A percentile compares a stretch with the other conserved stretches of the same genome.
Conservation (phyloP, 1,284 basidiomycete species). For the Ceratorhiza oryzae-sativae region DNA sequence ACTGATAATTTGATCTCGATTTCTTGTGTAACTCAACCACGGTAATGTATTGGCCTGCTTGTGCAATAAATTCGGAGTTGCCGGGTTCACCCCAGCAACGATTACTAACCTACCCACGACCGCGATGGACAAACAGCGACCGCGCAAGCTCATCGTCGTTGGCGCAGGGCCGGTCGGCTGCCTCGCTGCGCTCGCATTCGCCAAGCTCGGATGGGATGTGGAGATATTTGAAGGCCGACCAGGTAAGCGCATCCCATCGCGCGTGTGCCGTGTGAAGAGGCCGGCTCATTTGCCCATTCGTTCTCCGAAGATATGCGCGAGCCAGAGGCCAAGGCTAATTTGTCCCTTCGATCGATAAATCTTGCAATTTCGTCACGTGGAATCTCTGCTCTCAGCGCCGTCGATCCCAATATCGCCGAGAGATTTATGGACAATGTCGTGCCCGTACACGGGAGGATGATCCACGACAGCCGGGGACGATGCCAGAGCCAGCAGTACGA, state of each 20-base stretch:
- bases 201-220: constrained; percentile 88
- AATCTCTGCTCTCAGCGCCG: constrained; percentile 81
- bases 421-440: constrained; percentile 82
- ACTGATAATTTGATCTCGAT: not conserved
- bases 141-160: constrained; percentile 55
- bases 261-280: constrained; percentile 4
- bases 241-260: constrained; percentile 61
- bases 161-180: constrained; percentile 97
- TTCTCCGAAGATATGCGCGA: constrained; percentile 69
- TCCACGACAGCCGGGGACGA: constrained; percentile 78
- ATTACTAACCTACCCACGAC: constrained; percentile 24
- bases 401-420: constrained; percentile 77
- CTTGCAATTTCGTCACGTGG: constrained; percentile 94
- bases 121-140: constrained; percentile 15
- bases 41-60: not conserved
- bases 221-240: constrained; percentile 88
- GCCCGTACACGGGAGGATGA: constrained; percentile 96
- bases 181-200: constrained; percentile 85
- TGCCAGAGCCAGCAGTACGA: constrained; percentile 87
- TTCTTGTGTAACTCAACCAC: constrained; percentile 15
- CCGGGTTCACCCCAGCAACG: not conserved
- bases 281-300: constrained; percentile 8
- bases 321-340: constrained; percentile 66
- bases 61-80: not conserved
- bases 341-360: constrained; percentile 90